phyloP scores from a whole-genome alignment of 495 filamentous ascomycete genomes.

The Neurospora cerealis region DNA sequence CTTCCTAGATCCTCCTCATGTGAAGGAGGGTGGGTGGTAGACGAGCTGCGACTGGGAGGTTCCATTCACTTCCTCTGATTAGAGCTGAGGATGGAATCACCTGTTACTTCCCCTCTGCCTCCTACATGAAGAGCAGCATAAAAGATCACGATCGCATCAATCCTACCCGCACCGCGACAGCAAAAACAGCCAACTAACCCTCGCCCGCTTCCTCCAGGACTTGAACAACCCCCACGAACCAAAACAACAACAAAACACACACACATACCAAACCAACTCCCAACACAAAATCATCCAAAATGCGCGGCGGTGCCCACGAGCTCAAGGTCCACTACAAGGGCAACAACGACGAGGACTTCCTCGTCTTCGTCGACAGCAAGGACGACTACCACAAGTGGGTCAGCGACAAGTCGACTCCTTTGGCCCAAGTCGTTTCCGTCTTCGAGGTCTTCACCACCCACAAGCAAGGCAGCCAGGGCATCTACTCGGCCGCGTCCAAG shows the following conservation, averaged over 20 bases:
- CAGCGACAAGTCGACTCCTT: conserved; percentile 63
- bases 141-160: background rate
- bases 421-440: conserved; percentile 75
- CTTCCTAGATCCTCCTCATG: background rate
- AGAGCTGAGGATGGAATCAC: background rate
- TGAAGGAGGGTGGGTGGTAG: background rate
- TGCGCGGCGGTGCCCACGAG: conserved; percentile 69
- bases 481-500: conserved; percentile 66
- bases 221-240: background rate
- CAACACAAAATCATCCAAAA: conserved; percentile 32
- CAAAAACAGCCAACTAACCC: background rate
- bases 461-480: conserved; percentile 82
- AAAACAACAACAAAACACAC: background rate
- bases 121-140: background rate
- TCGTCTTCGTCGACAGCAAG: conserved; percentile 76
- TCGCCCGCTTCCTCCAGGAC: background rate
- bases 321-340: conserved; percentile 90
- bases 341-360: conserved; percentile 69
- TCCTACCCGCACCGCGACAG: background rate
- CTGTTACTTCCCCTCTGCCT: background rate
- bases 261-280: conserved; percentile 11
- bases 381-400: conserved; percentile 71
- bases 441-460: conserved; percentile 90
- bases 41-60: background rate
- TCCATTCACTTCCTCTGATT: background rate